Conservation (phyloP, 345 rosid genomes). For the Moringa oleifera region DNA sequence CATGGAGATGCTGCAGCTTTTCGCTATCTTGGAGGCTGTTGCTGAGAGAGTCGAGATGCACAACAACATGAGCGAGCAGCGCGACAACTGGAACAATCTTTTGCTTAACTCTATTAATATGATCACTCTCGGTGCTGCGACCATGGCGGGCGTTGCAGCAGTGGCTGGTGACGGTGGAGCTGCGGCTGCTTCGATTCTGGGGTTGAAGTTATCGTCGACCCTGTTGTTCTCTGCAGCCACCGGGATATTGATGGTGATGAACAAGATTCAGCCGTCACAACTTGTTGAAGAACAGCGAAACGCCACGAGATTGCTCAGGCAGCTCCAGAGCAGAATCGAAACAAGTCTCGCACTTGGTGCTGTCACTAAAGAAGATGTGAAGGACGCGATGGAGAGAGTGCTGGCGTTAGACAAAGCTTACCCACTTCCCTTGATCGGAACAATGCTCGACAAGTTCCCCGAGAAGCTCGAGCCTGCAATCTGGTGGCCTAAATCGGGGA, state of each 20-base stretch:
- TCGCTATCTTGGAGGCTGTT: constrained; percentile 46
- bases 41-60: constrained; percentile 74
- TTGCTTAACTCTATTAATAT: constrained; percentile 60
- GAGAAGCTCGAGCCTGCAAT: constrained; percentile 23
- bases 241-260: constrained; percentile 36
- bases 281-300: constrained; percentile 55
- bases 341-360: constrained; percentile 9
- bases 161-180: constrained; percentile 10
- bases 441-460: constrained; percentile 34
- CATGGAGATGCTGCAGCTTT: constrained; percentile 29
- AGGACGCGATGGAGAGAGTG: constrained; percentile 32
- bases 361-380: constrained; percentile 22
- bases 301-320: constrained; percentile 36
- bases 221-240: constrained; percentile 39
- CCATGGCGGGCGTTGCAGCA: constrained; percentile 49
- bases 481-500: constrained; percentile 30
- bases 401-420: constrained; percentile 40
- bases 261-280: constrained; percentile 59
- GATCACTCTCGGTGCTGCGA: constrained; percentile 56
- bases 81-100: constrained; percentile 61
- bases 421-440: constrained; percentile 36
- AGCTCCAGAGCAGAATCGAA: constrained; percentile 25
- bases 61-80: constrained; percentile 53
- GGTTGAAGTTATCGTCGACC: constrained; percentile 40
- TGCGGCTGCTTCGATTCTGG: constrained; percentile 30